Conservation (phyloP, 306 rosid genomes). For the Gynostemma pentaphyllum region DNA sequence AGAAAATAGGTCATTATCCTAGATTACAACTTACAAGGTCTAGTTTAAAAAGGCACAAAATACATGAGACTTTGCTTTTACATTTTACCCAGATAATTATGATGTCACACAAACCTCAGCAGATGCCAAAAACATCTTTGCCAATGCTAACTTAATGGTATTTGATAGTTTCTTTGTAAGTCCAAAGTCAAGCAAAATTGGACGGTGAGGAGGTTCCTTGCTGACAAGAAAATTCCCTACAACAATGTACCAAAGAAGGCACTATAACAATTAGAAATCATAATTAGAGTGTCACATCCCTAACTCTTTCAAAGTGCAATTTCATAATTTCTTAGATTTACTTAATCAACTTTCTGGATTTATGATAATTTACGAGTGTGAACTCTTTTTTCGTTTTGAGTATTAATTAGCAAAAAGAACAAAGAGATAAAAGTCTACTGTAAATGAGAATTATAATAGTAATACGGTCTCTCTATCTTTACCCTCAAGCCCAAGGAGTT, state of each 20-base stretch:
- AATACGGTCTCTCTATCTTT: background rate
- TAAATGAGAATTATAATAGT: background rate
- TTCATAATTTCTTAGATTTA: background rate
- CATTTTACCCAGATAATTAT: background rate
- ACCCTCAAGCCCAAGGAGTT: background rate
- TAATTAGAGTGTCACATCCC: background rate
- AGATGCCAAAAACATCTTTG: constrained; percentile 96
- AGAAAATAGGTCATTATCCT: no score
- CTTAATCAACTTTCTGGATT: background rate
- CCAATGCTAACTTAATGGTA: constrained; percentile 74
- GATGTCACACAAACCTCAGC: constrained; percentile 61
- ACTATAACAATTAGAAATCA: constrained; percentile 5
- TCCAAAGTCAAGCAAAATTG: constrained; percentile 94
- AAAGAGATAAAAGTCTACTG: no score
- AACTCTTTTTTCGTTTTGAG: background rate
- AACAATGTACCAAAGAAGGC: constrained; percentile 12
- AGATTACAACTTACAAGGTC: background rate
- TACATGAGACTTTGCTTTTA: background rate
- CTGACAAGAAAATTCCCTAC: constrained; percentile 97
- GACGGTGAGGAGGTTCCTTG: constrained; percentile 87
- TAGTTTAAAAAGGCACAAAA: background rate
- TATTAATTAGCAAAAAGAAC: background rate
- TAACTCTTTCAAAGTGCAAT: background rate
- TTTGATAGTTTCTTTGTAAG: constrained; percentile 71
- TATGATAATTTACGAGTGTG: background rate